Evolutionary conservation across 306 rosid genomes (phyloP), one percentile per base, ranked within the genome.

Genomic region (Adenanthera pavonina): DNA sequence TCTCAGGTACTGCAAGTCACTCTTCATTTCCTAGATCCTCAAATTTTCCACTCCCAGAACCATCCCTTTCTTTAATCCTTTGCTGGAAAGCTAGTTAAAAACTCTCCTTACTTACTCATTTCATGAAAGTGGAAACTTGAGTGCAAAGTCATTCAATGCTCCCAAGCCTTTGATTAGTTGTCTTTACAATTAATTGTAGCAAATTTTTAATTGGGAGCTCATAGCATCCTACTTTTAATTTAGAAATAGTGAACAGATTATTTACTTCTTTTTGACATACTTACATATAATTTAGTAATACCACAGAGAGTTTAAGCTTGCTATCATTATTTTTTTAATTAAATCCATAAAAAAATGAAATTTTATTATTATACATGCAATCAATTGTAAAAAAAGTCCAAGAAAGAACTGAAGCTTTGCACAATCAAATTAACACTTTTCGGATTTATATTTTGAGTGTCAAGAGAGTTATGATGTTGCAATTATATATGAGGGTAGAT

Each of bases 141-240:
- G 75, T 12, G 80, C 7, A 53, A 47, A 59, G 69, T 79, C 81
- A 59, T 84, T 74, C 60, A 79, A 75, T 64, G 33, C 48, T 38
- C 44, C 74, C 49, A 47, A 6, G 15, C 15, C 77, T 56, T 65
- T 64, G 34, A 25, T 25, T 25, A 25, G 8, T 36, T 66, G 25
- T 44, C 44, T 34, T 8, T 5, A 35, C 34, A 49, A 13, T 51
- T 14, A 49, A 13, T 51, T 14, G 41, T 75, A 62, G 72, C 49
- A 81, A 80, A 70, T 20, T 60, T 57, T 61, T 69, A 52, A 79
- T 38, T 77, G 75, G 80, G 79, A 75, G 75, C 82, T 79, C 20
- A n/a, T 30, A 59, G 33, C 57, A 60, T 75, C 70, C 40, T 48
- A 48, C 70, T 74, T 72, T 61, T 33, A 69, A 64, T 25, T 25